Evolutionary conservation across 345 rosid species (phyloP).

Genomic region (Carallia pectinifolia): DNA sequence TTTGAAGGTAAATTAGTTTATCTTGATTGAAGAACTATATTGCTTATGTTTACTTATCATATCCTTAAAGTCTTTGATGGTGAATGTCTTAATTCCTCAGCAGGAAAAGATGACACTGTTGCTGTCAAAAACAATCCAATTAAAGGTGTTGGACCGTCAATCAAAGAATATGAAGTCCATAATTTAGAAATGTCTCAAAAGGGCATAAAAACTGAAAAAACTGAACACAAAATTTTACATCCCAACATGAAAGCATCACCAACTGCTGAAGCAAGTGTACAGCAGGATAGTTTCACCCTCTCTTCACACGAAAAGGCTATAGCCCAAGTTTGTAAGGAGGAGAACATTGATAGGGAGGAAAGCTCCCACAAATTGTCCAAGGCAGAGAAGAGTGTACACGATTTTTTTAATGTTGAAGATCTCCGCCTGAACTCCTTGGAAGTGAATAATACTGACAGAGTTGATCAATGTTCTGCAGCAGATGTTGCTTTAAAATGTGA

Average conservation of each 20-base stretch:
- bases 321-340: neutral
- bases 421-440: slow-evolving; percentile 2
- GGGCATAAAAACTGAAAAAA: neutral
- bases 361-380: neutral
- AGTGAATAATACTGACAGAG: slow-evolving; percentile 9
- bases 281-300: slow-evolving; percentile 5
- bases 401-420: slow-evolving; percentile 7
- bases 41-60: neutral
- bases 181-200: slow-evolving; percentile 3
- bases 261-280: slow-evolving; percentile 8
- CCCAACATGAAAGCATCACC: slow-evolving; percentile 10
- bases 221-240: slow-evolving; percentile 3
- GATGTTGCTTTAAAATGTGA: slow-evolving; percentile 11
- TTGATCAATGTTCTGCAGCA: neutral
- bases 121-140: slow-evolving; percentile 3
- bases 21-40: neutral
- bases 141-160: slow-evolving; percentile 4
- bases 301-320: neutral
- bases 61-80: slow-evolving; percentile 11
- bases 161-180: slow-evolving; percentile 10
- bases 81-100: slow-evolving; percentile 9
- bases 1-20: slow-evolving; percentile 19
- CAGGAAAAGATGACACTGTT: slow-evolving; percentile 8
- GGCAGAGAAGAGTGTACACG: neutral
- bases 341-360: slow-evolving; percentile 4